These are phyloP conservation scores for Lepidium africanum DNA, from an alignment of 345 rosid genomes.

Conservation along the genomic window DNA sequence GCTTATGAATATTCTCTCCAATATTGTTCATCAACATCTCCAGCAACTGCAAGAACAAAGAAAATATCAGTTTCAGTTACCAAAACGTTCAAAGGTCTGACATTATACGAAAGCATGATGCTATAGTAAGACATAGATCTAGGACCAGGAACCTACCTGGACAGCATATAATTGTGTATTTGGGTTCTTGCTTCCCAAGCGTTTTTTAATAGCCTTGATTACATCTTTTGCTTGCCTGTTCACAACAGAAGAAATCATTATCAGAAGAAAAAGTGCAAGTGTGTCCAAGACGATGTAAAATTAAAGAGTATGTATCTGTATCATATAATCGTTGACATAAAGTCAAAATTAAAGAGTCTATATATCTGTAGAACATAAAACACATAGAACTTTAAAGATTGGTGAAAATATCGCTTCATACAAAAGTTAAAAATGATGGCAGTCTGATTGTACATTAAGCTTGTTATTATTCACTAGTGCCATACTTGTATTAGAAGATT, in stretches of 20 bases:
- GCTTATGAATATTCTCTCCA: slow-evolving; percentile 70
- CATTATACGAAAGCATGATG: background rate
- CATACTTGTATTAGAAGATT: background rate
- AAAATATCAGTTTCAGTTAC: background rate
- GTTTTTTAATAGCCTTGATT: slow-evolving; percentile 83
- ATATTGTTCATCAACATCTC: slow-evolving; percentile 97
- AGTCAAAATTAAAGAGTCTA: background rate
- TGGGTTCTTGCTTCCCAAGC: slow-evolving; percentile 63
- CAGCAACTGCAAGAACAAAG: slow-evolving; percentile 48
- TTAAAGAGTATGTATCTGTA: background rate
- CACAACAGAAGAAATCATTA: background rate
- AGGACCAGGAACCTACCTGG: slow-evolving; percentile 41
- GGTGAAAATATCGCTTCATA: background rate
- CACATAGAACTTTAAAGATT: background rate
- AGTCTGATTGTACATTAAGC: background rate
- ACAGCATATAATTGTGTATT: slow-evolving; percentile 69
- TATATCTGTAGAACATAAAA: background rate
- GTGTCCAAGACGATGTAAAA: background rate
- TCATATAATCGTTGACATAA: background rate
- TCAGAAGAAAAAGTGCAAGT: background rate
- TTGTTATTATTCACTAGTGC: background rate
- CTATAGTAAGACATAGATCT: background rate
- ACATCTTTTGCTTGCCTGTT: slow-evolving; percentile 79
- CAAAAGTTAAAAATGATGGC: background rate
- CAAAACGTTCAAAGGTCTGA: background rate